Evolutionary conservation across 148 eudicot genomes (phyloP).

Genomic region (Spergularia bocconei): DNA sequence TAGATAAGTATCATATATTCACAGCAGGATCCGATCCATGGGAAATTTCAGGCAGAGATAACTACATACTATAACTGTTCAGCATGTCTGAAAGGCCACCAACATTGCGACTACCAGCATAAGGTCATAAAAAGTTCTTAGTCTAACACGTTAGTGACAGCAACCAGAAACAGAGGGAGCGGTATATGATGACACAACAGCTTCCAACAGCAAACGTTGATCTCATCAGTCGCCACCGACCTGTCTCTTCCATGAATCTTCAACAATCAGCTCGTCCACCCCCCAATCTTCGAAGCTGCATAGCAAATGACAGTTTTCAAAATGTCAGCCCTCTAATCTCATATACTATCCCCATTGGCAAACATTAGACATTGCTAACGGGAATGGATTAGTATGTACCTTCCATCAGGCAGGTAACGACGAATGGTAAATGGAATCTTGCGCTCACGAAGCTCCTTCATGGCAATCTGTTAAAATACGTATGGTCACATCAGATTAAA

Average conservation of each 20-base stretch:
- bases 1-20: not conserved
- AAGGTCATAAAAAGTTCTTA: not conserved
- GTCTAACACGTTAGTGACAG: not conserved
- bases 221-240: slow-evolving; percentile 70
- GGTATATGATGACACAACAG: not conserved
- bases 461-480: slow-evolving; percentile 65
- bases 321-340: not conserved
- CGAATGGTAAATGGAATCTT: slow-evolving; percentile 98
- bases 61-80: not conserved
- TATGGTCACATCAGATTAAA: not conserved
- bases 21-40: not conserved
- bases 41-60: not conserved
- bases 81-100: not conserved
- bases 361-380: not conserved
- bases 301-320: not conserved
- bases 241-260: slow-evolving; percentile 99
- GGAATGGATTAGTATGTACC: slow-evolving; percentile 35
- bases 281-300: slow-evolving; percentile 99
- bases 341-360: not conserved
- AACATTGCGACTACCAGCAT: not conserved
- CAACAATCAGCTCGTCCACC: slow-evolving; percentile 91
- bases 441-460: slow-evolving; percentile 91
- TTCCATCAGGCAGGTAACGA: slow-evolving; percentile 96
- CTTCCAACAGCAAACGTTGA: not conserved
- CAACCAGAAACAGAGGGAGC: not conserved